Base-by-base conservation (phyloP, 805 yeast genomes). In the Yamadazyma sp. region DNA sequence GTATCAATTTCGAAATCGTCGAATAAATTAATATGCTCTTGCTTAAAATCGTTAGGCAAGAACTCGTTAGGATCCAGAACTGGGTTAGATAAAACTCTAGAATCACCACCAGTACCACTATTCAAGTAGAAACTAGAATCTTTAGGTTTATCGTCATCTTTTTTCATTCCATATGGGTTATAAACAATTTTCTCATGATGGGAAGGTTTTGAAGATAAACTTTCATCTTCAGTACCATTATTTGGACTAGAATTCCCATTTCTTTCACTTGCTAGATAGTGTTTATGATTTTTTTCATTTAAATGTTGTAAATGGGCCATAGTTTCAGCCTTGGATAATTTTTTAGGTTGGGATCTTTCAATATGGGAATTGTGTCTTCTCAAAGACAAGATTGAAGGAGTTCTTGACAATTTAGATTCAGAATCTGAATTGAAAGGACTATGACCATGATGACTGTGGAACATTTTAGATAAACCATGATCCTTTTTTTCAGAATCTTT, bases 11-110 rank as follows among this genome's bases (percentile, higher is more conserved):
- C 75, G 49, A 76, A 84, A 37, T 74, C 76, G 29, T 79, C 82
- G 20, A 70, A 64, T 39, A 85, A 56, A 27, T 69, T 67, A 3
- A 67, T 58, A 35, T 67, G 65, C 1, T 58, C 56, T 50, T 80
- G 77, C 33, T 73, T 64, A 42, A 75, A 61, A 4, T 68, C 73
- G 0, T 52, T 60, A 0, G 91, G 89, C 13, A 84, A 55, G 42
- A 56, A 67, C n/a, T 70, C 73, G 49, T 82, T 82, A 1, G 91
- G 91, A 42, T 76, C 73, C 12, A 74, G 76, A 10, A 80, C 72
- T 0, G 91, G 87, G 42, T 75, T 62, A 2, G 78, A 71, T 38
- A 83, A 59, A 9, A 78, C 59, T 23, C 78, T 66, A n/a, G n/a
- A n/a, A n/a, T n/a, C n/a, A 16, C 69, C 64, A 32, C 73, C 74